Evolutionary conservation across 176 grass and related monocot species (phyloP).

Genomic region (Oryza rufipogon): DNA sequence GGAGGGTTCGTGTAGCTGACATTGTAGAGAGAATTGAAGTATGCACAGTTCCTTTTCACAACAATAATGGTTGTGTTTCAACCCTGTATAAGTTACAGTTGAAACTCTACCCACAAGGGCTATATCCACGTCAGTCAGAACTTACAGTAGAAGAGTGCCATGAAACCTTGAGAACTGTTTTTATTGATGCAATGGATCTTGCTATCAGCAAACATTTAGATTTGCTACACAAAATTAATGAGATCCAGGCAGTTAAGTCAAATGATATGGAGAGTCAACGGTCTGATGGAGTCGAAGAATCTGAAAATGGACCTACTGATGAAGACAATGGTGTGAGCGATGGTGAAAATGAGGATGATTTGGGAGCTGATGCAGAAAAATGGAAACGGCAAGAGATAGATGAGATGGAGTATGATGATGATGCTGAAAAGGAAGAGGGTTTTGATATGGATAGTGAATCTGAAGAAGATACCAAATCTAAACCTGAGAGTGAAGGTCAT

Average conservation of each 20-base stretch:
- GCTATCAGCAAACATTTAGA: constrained; percentile 80
- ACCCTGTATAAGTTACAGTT: constrained; percentile 80
- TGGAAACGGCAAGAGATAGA: constrained; percentile 66
- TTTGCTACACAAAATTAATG: constrained; percentile 71
- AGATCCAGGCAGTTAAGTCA: constrained; percentile 55
- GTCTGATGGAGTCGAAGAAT: constrained; percentile 50
- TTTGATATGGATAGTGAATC: constrained; percentile 40
- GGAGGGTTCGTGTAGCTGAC: constrained; percentile 65
- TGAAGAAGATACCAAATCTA: constrained; percentile 49
- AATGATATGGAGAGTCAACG: constrained; percentile 44
- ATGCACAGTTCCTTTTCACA: constrained; percentile 74
- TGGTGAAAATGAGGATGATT: constrained; percentile 63
- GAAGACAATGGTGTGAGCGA: constrained; percentile 51
- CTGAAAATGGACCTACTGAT: constrained; percentile 38
- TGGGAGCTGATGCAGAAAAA: constrained; percentile 70
- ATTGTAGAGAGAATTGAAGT: constrained; percentile 81
- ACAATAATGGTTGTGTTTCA: constrained; percentile 60
- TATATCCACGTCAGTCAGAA: constrained; percentile 50
- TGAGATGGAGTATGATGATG: constrained; percentile 91
- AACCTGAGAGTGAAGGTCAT: constrained; percentile 49
- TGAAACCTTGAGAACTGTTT: constrained; percentile 52
- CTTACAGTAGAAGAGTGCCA: constrained; percentile 64
- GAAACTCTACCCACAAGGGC: constrained; percentile 61
- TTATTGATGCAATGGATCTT: constrained; percentile 82
- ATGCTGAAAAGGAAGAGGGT: constrained; percentile 40